Percentiles rank a stretch among this genome's conserved stretches.
Evolutionary conservation across 208 protist species (phyloP).

Genomic region (Leishmania guyanensis): DNA sequence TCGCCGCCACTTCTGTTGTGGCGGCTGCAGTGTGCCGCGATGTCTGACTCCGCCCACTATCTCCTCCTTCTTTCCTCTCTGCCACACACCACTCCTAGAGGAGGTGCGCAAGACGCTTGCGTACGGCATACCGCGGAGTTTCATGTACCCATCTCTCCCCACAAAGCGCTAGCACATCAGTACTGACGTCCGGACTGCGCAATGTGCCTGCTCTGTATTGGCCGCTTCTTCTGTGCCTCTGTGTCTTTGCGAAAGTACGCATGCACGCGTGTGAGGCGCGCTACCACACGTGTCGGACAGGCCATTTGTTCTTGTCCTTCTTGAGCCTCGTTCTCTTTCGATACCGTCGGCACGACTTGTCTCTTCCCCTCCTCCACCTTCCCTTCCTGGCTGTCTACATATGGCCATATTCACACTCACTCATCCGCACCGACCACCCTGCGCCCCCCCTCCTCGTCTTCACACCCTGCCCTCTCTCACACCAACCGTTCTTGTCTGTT

Average conservation of each 20-base stretch:
- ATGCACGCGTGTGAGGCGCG: neutral
- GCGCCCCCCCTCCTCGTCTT: neutral
- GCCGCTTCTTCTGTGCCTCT: neutral
- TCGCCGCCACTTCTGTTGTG: too few species aligned
- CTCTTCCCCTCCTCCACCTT: neutral
- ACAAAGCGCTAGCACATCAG: neutral
- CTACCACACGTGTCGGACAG: neutral
- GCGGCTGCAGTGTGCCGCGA: neutral
- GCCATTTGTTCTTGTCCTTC: neutral
- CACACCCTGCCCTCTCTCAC: neutral
- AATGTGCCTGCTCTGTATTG: neutral
- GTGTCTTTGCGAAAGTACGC: neutral
- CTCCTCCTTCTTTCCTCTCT: too few species aligned
- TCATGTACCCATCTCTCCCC: neutral
- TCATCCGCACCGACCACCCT: neutral
- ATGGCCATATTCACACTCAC: neutral
- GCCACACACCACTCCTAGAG: neutral
- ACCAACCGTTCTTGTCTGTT: conserved; percentile 1
- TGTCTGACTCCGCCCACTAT: neutral
- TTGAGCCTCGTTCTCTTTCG: conserved; percentile 11
- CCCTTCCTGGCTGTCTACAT: neutral
- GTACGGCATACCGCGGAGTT: neutral
- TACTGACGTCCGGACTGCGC: neutral
- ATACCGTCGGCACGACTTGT: neutral
- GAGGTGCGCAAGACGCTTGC: neutral